A percentile compares a stretch with the other conserved stretches of the same genome.
These are phyloP conservation scores for Neocucurbitaria cava DNA, from an alignment of 2,329 filamentous ascomycete genomes.

Conservation along the genomic window DNA sequence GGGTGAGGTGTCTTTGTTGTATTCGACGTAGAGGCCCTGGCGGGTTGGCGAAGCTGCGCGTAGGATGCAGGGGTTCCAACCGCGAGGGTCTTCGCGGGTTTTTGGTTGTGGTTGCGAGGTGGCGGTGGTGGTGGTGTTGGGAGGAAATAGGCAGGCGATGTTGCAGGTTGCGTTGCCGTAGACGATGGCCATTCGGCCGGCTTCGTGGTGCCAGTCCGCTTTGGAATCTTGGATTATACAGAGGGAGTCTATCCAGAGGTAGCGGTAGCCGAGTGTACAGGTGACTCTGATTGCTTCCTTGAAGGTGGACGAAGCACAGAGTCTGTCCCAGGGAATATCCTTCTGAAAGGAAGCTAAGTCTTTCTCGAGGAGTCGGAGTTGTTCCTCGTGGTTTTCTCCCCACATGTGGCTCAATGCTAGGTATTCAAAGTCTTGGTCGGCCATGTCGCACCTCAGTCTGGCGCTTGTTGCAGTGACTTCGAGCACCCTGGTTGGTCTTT, in stretches of 20 bases:
- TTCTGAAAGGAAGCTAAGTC: slow-evolving; percentile 3
- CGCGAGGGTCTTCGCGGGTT: slow-evolving; percentile 10
- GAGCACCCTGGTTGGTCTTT: slow-evolving; percentile 8
- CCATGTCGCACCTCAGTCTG: slow-evolving; percentile 9
- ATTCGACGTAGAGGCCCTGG: slow-evolving; percentile 10
- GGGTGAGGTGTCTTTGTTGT: not conserved
- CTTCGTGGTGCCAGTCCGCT: slow-evolving; percentile 16
- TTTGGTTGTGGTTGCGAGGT: not conserved
- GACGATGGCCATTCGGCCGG: slow-evolving; percentile 12
- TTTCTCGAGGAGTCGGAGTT: not conserved
- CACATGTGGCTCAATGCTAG: slow-evolving; percentile 19
- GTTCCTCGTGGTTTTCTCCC: not conserved
- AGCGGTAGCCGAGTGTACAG: slow-evolving; percentile 13
- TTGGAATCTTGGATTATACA: slow-evolving; percentile 26
- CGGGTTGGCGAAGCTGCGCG: not conserved
- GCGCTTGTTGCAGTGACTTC: not conserved
- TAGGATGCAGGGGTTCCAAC: slow-evolving; percentile 11
- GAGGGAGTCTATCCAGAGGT: slow-evolving; percentile 33
- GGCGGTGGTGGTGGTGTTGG: not conserved
- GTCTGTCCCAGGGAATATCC: not conserved
- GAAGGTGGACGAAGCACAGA: slow-evolving; percentile 12
- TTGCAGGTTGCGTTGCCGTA: slow-evolving; percentile 19
- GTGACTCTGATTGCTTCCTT: slow-evolving; percentile 22
- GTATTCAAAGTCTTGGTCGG: slow-evolving; percentile 5
- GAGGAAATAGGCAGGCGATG: slow-evolving; percentile 16